Evolutionary conservation across 2,329 filamentous ascomycete species (phyloP).

Genomic region (Trichoderma pleuroti): DNA sequence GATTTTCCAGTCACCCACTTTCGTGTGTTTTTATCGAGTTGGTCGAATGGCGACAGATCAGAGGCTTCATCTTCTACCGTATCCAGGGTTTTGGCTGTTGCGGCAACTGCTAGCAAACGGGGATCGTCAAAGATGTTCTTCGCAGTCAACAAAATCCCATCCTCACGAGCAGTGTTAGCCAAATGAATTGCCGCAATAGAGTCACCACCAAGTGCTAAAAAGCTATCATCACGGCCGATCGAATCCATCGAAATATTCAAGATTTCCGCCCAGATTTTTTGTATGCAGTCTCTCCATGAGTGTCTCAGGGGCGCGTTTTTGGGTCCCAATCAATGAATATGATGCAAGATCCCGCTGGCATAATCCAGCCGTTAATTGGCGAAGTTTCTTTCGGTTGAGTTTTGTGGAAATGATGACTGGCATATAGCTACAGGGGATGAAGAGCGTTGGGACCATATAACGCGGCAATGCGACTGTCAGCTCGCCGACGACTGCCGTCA

Average conservation of each 20-base stretch:
- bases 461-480: neutral
- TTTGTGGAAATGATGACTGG: constrained; percentile 10
- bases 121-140: constrained; percentile 5
- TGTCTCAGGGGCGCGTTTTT: constrained; percentile 20
- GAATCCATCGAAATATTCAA: constrained; percentile 9
- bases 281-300: constrained; percentile 22
- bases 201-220: constrained; percentile 25
- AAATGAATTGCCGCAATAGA: constrained; percentile 26
- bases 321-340: constrained; percentile 27
- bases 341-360: constrained; percentile 14
- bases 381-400: constrained; percentile 18
- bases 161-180: neutral
- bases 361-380: neutral
- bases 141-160: neutral
- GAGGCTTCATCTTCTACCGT: neutral
- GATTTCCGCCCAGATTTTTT: constrained; percentile 22
- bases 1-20: neutral
- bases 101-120: neutral
- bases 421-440: constrained; percentile 7
- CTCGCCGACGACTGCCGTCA: neutral
- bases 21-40: neutral
- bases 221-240: constrained; percentile 23
- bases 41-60: neutral
- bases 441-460: constrained; percentile 11
- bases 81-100: neutral